Evolutionary conservation across 768 basidiomycete genomes (phyloP).

Genomic region (Pleurotus giganteus): DNA sequence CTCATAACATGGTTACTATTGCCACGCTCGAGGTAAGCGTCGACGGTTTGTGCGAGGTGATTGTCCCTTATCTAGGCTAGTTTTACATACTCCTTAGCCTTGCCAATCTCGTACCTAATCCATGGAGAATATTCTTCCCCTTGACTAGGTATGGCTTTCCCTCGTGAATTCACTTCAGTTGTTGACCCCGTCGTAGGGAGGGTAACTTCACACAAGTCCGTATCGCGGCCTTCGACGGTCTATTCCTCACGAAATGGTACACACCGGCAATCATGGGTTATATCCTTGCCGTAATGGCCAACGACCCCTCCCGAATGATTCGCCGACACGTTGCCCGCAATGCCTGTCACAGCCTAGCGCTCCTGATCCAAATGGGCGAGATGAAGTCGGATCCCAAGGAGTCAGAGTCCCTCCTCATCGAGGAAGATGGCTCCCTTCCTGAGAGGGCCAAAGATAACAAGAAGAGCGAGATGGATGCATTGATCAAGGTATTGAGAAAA

Average conservation of each 20-base stretch:
- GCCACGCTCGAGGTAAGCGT: conserved; percentile 81
- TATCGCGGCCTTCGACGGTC: conserved; percentile 89
- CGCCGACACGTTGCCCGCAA: conserved; percentile 86
- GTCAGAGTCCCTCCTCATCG: conserved; percentile 73
- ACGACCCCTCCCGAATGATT: conserved; percentile 80
- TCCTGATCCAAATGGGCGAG: conserved; percentile 87
- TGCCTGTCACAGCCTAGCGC: conserved; percentile 82
- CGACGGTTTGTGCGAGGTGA: neutral
- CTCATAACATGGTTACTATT: conserved; percentile 90
- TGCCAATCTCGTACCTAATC: conserved; percentile 75
- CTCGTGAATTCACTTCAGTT: conserved; percentile 11
- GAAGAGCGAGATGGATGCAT: conserved; percentile 78
- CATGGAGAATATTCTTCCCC: conserved; percentile 77
- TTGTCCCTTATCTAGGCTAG: conserved; percentile 33
- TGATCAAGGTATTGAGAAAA: conserved; percentile 86
- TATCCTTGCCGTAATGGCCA: conserved; percentile 80
- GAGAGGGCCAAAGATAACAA: conserved; percentile 74
- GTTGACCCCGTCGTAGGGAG: conserved; percentile 52
- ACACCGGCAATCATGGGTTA: conserved; percentile 83
- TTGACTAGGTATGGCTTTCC: conserved; percentile 69
- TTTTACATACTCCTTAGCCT: conserved; percentile 78
- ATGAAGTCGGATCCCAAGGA: conserved; percentile 78
- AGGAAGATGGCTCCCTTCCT: conserved; percentile 77
- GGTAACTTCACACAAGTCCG: conserved; percentile 93
- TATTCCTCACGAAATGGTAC: conserved; percentile 89